Evolutionary conservation across 2,329 filamentous ascomycete species (phyloP).

Genomic region (Talaromyces amestolkiae): DNA sequence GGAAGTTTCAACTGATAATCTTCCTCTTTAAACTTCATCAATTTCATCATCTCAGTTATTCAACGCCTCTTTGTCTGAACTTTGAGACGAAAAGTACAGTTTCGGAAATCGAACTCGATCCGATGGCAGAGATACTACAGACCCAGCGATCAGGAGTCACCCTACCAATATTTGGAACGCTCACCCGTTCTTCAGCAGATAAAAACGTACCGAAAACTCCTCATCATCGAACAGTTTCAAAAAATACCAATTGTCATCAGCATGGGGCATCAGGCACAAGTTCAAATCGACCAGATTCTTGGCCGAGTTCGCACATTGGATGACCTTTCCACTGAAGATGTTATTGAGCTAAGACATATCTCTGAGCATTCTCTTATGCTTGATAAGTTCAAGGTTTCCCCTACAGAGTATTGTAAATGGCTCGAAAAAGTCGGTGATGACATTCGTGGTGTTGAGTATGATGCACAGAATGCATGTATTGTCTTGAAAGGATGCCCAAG

Average conservation of each 20-base stretch:
- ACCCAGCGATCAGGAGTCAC: neutral
- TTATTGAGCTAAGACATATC: neutral
- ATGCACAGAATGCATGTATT: neutral
- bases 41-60: neutral
- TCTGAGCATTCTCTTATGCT: conserved; percentile 13
- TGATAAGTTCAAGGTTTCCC: neutral
- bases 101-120: conserved; percentile 1
- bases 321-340: conserved; percentile 4
- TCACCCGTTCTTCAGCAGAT: neutral
- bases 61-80: neutral
- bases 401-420: neutral
- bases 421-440: neutral
- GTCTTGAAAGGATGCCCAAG: neutral
- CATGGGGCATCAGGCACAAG: conserved; percentile 10
- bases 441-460: neutral
- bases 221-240: neutral
- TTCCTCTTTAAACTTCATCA: neutral
- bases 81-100: neutral
- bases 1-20: neutral
- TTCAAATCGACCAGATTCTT: conserved; percentile 8
- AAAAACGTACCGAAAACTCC: conserved; percentile 5
- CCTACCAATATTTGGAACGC: neutral
- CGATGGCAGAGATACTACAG: conserved; percentile 5
- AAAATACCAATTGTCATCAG: neutral
- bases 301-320: conserved; percentile 7